Base-by-base conservation (phyloP, 2,329 filamentous ascomycete species). In the Zalaria obscura region DNA sequence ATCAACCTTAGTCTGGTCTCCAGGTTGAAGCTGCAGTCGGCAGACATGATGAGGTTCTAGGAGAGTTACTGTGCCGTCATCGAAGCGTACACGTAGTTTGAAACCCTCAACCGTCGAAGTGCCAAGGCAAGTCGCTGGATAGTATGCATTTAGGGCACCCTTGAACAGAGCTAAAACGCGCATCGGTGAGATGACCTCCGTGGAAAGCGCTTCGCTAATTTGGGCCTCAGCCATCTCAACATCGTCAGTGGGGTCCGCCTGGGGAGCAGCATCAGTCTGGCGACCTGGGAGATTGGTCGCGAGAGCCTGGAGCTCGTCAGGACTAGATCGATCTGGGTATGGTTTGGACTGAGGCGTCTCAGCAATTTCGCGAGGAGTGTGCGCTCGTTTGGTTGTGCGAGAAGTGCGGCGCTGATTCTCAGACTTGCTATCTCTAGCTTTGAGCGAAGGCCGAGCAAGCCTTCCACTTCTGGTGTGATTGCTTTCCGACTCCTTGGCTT, bases 101-200 rank as follows among this genome's bases (percentile, higher is more conserved):
- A 50, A 50, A 2, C 52, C 50, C 39, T 66, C 59, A 0, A 56
- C 51, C 36, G 61, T 54, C 18, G 66, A 59, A 10, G 57, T 59
- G 3, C 68, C 70, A 29, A 76, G 54, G 49, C 69, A 78, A n/a
- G 67, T 73, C 5, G 72, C 76, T 38, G 76, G 73, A 51, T 75
- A 77, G 52, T 71, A 79, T 60, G 64, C 40, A 67, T 66, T 44
- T 39, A 44, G 35, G 39, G 62, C 67, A n/a, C 62, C 62, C 47
- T 67, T 74, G 66, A 75, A 80, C 27, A 65, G 62, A 5, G 75
- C 74, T 46, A 78, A 66, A 0, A 79, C 66, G 45, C 76, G 66
- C 41, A 72, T 70, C 4, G 68, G 67, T 8, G 64, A 60, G 25
- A 67, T 35, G 5, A 41, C 27, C 25, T 36, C 36, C 10, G 18